These are phyloP conservation scores for Arachnopeziza araneosa DNA, from an alignment of 2,329 filamentous ascomycete species.

Conservation along the genomic window DNA sequence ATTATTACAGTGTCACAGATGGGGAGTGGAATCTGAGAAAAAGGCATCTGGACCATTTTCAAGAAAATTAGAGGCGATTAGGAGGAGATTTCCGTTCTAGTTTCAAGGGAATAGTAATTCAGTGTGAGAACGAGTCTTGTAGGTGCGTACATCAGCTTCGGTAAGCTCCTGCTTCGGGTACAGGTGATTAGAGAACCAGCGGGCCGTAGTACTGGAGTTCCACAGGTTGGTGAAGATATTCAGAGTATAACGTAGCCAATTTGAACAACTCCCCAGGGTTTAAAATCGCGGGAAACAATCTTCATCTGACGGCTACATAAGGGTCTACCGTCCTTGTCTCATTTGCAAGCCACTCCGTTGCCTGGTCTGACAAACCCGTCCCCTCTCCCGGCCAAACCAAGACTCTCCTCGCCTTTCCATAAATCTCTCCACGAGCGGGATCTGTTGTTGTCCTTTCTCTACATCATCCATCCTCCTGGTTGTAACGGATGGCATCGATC, in stretches of 20 bases:
- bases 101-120: too few species aligned
- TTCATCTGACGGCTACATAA: neutral
- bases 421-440: conserved; percentile 12
- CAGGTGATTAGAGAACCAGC: neutral
- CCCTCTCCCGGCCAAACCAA: conserved; percentile 14
- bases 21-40: too few species aligned
- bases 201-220: neutral
- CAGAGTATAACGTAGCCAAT: neutral
- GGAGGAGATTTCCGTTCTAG: too few species aligned
- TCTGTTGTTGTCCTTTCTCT: conserved; percentile 7
- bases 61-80: too few species aligned
- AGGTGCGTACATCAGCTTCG: neutral
- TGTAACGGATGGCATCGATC: neutral
- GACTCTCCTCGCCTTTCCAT: conserved; percentile 3
- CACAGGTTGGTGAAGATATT: neutral
- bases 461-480: neutral
- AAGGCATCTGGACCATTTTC: too few species aligned
- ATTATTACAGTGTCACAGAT: too few species aligned
- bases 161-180: neutral
- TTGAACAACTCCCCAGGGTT: neutral
- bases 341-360: neutral
- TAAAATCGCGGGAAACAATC: neutral
- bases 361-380: neutral
- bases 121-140: too few species aligned
- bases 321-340: neutral